Percentiles rank a stretch among this genome's conserved stretches.
Evolutionary conservation across 202 grass and related monocot species (phyloP).

Genomic region (Brachypodium distachyon): DNA sequence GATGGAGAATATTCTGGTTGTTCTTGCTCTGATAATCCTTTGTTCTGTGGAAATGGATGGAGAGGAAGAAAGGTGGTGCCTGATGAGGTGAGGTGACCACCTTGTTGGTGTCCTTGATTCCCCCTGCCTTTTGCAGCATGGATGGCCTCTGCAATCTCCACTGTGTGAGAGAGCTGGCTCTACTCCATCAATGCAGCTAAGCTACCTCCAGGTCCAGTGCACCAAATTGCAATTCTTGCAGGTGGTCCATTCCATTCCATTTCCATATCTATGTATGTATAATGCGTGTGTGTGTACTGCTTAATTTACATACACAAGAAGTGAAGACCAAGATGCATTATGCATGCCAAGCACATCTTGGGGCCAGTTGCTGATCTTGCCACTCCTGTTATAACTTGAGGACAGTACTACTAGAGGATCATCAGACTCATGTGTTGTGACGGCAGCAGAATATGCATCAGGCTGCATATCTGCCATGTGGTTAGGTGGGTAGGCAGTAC

Average conservation of each 20-base stretch:
- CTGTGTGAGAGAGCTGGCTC: slow-evolving; percentile 23
- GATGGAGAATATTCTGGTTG: slow-evolving; percentile 26
- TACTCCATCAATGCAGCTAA: slow-evolving; percentile 26
- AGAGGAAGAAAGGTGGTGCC: slow-evolving; percentile 23
- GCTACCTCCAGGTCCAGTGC: slow-evolving; percentile 40
- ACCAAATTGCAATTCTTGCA: slow-evolving; percentile 13
- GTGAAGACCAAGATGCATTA: slow-evolving; percentile 6
- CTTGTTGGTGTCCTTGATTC: slow-evolving; percentile 18
- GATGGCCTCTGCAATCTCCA: slow-evolving; percentile 33
- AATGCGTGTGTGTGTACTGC: not conserved
- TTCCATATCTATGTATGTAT: not conserved
- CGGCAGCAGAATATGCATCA: slow-evolving; percentile 20
- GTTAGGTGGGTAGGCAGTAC: slow-evolving; percentile 25
- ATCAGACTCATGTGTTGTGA: slow-evolving; percentile 31
- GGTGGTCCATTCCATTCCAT: slow-evolving; percentile 32
- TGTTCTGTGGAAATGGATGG: not conserved
- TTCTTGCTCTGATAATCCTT: slow-evolving; percentile 4
- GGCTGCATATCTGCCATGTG: slow-evolving; percentile 39
- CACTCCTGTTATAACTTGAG: too few relatives aligned
- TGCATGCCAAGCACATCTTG: slow-evolving; percentile 8
- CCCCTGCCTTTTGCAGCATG: slow-evolving; percentile 29
- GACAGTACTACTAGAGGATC: too few relatives aligned
- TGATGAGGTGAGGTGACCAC: slow-evolving; percentile 32
- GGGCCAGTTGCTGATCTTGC: slow-evolving; percentile 25
- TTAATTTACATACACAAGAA: not conserved